A percentile compares a stretch with the other conserved stretches of the same genome.
Evolutionary conservation across 257 asterid species (phyloP).

Genomic region (Asclepias syriaca): DNA sequence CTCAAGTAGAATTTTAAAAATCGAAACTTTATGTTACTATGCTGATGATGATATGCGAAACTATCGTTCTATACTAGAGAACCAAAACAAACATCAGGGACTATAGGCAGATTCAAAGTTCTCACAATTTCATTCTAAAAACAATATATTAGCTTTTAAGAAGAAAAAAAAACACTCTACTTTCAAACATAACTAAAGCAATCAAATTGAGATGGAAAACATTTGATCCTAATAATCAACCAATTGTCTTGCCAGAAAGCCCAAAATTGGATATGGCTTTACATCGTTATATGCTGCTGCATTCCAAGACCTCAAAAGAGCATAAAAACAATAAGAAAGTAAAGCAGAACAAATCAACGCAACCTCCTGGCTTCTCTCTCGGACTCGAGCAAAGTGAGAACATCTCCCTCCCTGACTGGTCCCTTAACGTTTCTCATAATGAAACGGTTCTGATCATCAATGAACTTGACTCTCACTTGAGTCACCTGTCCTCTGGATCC

Average conservation of each 20-base stretch:
- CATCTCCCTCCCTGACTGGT: slow-evolving; percentile 35
- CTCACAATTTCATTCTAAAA: not conserved
- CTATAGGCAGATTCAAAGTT: not conserved
- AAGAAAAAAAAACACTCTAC: not conserved
- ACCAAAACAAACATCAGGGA: not conserved
- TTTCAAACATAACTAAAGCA: not conserved
- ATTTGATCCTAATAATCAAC: not conserved
- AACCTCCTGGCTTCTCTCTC: slow-evolving; percentile 37
- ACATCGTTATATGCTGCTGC: not conserved
- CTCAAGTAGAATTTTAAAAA: not conserved
- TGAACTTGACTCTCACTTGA: slow-evolving; percentile 33
- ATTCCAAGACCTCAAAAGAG: not conserved
- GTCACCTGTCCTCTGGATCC: slow-evolving; percentile 35
- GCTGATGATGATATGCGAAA: too few species aligned
- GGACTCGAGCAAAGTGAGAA: slow-evolving; percentile 30
- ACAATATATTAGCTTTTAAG: not conserved
- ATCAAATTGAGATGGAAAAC: not conserved
- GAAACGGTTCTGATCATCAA: slow-evolving; percentile 28
- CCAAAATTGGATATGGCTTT: not conserved
- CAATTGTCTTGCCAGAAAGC: not conserved
- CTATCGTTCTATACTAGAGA: too few species aligned
- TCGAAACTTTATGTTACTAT: not conserved
- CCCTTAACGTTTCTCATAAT: slow-evolving; percentile 38
- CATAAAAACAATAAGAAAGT: not conserved
- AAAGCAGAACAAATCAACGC: slow-evolving; percentile 21